phyloP scores from a whole-genome alignment of 345 rosid species.

The Crucihimalaya himalaica region DNA sequence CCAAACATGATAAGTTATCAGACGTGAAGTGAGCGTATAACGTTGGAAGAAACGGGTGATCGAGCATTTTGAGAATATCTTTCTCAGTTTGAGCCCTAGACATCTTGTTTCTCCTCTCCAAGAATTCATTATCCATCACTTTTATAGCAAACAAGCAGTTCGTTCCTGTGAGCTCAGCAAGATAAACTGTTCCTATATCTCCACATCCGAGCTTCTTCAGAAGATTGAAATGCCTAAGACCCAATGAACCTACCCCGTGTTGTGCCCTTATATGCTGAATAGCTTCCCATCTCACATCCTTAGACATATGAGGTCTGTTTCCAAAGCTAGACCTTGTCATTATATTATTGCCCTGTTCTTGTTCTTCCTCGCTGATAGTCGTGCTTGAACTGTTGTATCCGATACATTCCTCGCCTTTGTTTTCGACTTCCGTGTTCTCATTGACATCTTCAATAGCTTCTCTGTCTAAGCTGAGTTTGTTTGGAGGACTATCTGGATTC shows the following conservation, averaged over 20 bases:
- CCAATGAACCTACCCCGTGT: constrained; percentile 62
- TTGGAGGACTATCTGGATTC: constrained; percentile 52
- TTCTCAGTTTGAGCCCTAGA: constrained; percentile 94
- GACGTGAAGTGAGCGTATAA: constrained; percentile 81
- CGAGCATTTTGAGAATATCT: constrained; percentile 86
- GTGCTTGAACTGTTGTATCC: constrained; percentile 81
- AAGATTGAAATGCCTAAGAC: constrained; percentile 80
- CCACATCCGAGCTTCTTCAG: constrained; percentile 93
- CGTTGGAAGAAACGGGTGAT: constrained; percentile 96
- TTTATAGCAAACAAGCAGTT: constrained; percentile 88
- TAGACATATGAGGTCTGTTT: constrained; percentile 96
- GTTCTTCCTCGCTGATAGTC: constrained; percentile 82
- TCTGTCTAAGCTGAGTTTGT: constrained; percentile 37
- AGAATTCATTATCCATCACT: constrained; percentile 95
- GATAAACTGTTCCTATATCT: constrained; percentile 96
- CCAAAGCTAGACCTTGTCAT: constrained; percentile 83
- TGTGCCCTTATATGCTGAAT: constrained; percentile 65
- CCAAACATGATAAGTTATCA: constrained; percentile 86
- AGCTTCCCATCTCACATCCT: constrained; percentile 91
- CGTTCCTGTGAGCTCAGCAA: constrained; percentile 81
- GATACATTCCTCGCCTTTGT: constrained; percentile 69
- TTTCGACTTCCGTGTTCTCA: constrained; percentile 45
- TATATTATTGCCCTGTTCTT: constrained; percentile 37
- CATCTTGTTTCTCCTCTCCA: constrained; percentile 88
- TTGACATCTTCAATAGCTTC: constrained; percentile 39